phyloP scores from a whole-genome alignment of 352 stramenopile genomes.

The Pythium apleroticum region DNA sequence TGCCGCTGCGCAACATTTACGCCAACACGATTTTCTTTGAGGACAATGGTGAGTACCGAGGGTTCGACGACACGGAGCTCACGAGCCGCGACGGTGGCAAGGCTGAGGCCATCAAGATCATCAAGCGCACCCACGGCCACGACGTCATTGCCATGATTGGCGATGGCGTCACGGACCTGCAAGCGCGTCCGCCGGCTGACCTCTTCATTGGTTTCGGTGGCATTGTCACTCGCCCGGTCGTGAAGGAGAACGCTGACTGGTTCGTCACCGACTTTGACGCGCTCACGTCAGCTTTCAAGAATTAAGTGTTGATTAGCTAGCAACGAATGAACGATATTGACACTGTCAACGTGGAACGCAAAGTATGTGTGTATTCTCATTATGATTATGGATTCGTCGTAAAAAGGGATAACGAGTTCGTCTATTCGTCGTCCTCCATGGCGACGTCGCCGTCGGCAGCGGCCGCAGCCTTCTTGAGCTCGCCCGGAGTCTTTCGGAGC shows the following conservation, averaged over 20 bases:
- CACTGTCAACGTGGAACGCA: conserved; percentile 11
- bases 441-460: conserved; percentile 28
- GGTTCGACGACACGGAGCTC: conserved; percentile 95
- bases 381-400: conserved; percentile 26
- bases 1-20: conserved; percentile 93
- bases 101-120: conserved; percentile 79
- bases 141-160: conserved; percentile 98
- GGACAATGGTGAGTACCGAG: conserved; percentile 83
- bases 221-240: conserved; percentile 91
- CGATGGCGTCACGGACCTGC: conserved; percentile 97
- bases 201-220: conserved; percentile 98
- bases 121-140: conserved; percentile 92
- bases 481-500: conserved; percentile 81
- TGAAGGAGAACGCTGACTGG: conserved; percentile 95
- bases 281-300: conserved; percentile 57
- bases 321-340: conserved; percentile 3
- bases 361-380: conserved; percentile 24
- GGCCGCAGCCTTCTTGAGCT: conserved; percentile 66
- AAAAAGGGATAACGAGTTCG: conserved; percentile 4
- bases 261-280: conserved; percentile 97
- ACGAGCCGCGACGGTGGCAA: conserved; percentile 89
- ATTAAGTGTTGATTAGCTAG: conserved; percentile 27
- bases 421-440: conserved; percentile 46
- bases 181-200: conserved; percentile 96
- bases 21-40: conserved; percentile 98